phyloP scores from a whole-genome alignment of 495 filamentous ascomycete genomes.

The Aspergillus leporis region DNA sequence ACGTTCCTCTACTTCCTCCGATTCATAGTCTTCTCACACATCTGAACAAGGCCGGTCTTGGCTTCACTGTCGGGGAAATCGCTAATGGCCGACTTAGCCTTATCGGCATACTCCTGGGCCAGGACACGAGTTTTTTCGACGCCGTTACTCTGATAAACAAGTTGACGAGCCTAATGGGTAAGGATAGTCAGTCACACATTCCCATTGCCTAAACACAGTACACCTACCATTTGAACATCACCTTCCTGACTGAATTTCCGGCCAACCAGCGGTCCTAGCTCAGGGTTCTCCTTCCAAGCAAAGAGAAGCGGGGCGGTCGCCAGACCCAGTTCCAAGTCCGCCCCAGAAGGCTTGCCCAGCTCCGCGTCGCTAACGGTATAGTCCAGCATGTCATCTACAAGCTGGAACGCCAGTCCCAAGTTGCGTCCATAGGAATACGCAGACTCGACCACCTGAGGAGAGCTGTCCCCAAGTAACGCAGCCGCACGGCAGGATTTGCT shows the following conservation, averaged over 20 bases:
- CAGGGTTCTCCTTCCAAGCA: conserved; percentile 87
- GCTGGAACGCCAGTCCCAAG: conserved; percentile 89
- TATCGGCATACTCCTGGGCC: conserved; percentile 86
- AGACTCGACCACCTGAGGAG: conserved; percentile 79
- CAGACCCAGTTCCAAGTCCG: conserved; percentile 89
- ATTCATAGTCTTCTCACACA: conserved; percentile 89
- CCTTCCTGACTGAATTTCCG: conserved; percentile 84
- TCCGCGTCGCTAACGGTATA: conserved; percentile 84
- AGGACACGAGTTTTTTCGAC: conserved; percentile 86
- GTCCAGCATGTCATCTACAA: conserved; percentile 98
- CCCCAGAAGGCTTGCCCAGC: conserved; percentile 91
- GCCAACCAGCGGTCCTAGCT: conserved; percentile 85
- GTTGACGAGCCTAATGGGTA: conserved; percentile 67
- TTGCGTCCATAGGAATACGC: conserved; percentile 92
- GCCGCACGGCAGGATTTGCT: conserved; percentile 92
- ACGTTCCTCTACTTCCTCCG: conserved; percentile 67
- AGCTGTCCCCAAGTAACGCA: conserved; percentile 77
- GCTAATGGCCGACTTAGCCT: conserved; percentile 79
- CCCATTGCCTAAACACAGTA: background rate
- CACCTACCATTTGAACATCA: conserved; percentile 76
- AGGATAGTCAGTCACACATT: conserved; percentile 8
- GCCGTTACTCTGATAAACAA: conserved; percentile 81
- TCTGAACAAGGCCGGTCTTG: conserved; percentile 85
- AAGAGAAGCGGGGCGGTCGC: conserved; percentile 96
- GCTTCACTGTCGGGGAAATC: conserved; percentile 89